These are phyloP conservation scores for Neofusicoccum sp. DNA, from an alignment of 2,329 filamentous ascomycete genomes.

Conservation along the genomic window DNA sequence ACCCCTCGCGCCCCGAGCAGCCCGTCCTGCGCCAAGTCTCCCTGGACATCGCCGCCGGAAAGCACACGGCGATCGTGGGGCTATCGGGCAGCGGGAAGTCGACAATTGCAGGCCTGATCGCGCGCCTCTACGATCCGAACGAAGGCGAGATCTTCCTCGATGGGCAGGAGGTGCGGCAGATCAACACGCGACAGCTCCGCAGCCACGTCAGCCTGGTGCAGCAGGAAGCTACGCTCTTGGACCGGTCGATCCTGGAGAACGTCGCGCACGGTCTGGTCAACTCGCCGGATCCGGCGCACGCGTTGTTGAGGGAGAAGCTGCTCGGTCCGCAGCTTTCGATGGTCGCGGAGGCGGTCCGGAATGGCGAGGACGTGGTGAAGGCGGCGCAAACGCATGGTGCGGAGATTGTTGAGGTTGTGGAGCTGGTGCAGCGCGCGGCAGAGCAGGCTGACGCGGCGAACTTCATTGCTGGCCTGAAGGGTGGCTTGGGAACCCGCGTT, in stretches of 20 bases:
- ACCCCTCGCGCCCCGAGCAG: slow-evolving; percentile 40
- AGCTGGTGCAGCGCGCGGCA: slow-evolving; percentile 50
- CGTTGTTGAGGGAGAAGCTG: slow-evolving; percentile 46
- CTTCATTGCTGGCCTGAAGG: slow-evolving; percentile 55
- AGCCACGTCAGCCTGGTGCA: slow-evolving; percentile 45
- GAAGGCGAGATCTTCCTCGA: slow-evolving; percentile 35
- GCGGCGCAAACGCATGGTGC: slow-evolving; percentile 46
- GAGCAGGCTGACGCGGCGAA: slow-evolving; percentile 57
- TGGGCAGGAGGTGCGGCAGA: slow-evolving; percentile 35
- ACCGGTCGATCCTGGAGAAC: slow-evolving; percentile 54
- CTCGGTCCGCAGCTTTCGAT: slow-evolving; percentile 50
- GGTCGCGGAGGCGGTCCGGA: slow-evolving; percentile 52
- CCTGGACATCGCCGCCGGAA: slow-evolving; percentile 35
- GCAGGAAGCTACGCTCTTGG: slow-evolving; percentile 52
- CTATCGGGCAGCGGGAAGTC: slow-evolving; percentile 45
- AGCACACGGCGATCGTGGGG: slow-evolving; percentile 34
- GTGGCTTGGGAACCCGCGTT: slow-evolving; percentile 49
- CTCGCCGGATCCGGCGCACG: slow-evolving; percentile 32
- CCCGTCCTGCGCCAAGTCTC: slow-evolving; percentile 38
- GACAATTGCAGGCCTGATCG: slow-evolving; percentile 40
- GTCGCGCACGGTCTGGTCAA: slow-evolving; percentile 52
- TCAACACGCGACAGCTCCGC: slow-evolving; percentile 39
- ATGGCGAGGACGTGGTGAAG: slow-evolving; percentile 48
- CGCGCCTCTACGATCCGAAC: slow-evolving; percentile 41
- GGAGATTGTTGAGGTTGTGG: slow-evolving; percentile 52